Evolutionary conservation across 257 asterid genomes (phyloP).

Genomic region (Haberlea rhodopensis): DNA sequence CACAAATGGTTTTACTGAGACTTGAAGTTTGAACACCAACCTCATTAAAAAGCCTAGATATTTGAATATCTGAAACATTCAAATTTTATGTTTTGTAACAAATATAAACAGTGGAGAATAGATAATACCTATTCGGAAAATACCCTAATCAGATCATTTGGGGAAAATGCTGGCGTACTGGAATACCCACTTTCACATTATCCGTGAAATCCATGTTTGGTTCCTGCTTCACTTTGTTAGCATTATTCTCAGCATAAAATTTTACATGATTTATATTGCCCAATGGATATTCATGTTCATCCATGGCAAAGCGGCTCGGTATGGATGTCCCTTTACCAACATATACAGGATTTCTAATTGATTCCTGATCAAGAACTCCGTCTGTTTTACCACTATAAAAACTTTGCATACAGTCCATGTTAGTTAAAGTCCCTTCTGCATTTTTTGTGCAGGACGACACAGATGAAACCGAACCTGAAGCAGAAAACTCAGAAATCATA

Average conservation of each 20-base stretch:
- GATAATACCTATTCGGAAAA: conserved; percentile 55
- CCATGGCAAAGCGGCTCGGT: conserved; percentile 62
- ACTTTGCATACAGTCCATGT: conserved; percentile 31
- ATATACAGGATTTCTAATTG: conserved; percentile 32
- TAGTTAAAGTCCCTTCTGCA: conserved; percentile 37
- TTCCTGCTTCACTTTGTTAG: conserved; percentile 65
- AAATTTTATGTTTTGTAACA: neutral
- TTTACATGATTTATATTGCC: conserved; percentile 38
- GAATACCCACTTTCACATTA: conserved; percentile 41
- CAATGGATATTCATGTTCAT: conserved; percentile 40
- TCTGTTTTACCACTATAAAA: conserved; percentile 34
- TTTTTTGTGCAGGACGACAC: conserved; percentile 36
- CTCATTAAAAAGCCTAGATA: neutral
- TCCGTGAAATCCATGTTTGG: conserved; percentile 43
- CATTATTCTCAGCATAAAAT: conserved; percentile 34
- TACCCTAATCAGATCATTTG: conserved; percentile 53
- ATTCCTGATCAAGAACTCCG: conserved; percentile 36
- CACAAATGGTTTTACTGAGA: neutral
- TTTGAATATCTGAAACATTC: neutral
- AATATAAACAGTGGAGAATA: conserved; percentile 2
- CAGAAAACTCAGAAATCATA: conserved; percentile 34
- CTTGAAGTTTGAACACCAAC: neutral
- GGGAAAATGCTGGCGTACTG: conserved; percentile 31
- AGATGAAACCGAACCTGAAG: conserved; percentile 41
- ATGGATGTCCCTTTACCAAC: conserved; percentile 43